Base-by-base conservation (phyloP, 2,329 filamentous ascomycete species). In the Pochonia chlamydosporia region DNA sequence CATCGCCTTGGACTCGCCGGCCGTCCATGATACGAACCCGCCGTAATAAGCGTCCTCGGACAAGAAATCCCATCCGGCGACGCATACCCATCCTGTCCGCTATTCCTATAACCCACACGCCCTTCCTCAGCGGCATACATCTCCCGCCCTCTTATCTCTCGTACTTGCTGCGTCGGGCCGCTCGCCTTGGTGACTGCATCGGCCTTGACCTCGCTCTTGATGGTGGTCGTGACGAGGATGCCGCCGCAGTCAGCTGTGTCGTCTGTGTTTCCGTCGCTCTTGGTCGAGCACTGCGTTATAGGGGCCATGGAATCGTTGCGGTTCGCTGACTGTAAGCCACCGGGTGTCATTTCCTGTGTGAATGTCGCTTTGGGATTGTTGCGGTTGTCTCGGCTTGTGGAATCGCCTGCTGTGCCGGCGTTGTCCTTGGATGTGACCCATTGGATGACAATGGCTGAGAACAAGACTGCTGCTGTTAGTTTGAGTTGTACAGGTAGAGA, bases 391-490 rank as follows among this genome's bases (percentile, higher is more conserved):
- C 36, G 49, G 8, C 40, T 23, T 13, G 44, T 49, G 28, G 54
- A 54, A 36, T 45, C 57, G 50, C 50, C 59, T n/a, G 59, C 56
- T 11, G 59, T 65, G 40, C 61, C 65, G 16, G 64, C 63, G 45
- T 65, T 71, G 56, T 76, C 72, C 40, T 61, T 66, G 14, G 69
- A 73, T 0, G 72, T 76, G 36, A 81, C 72, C 79, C 79, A 84
- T 49, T 83, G 79, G 36, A 84, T 71, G n/a, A 84, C 75, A 3
- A 80, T 55, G 20, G 76, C 75, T 11, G 74, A 79, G 61, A 83
- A 81, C 28, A 82, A 69, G 13, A 82, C 78, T 79, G 33, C 7
- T 9, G 5, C 6, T 20, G 10, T 7, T 36, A 5, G 4, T 16
- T n/a, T 16, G 13, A 36, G n/a, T 18, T 20, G 33, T 9, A 36